These are phyloP conservation scores for Aschersonia sp. DNA, from an alignment of 2,329 filamentous ascomycete genomes.

Conservation along the genomic window DNA sequence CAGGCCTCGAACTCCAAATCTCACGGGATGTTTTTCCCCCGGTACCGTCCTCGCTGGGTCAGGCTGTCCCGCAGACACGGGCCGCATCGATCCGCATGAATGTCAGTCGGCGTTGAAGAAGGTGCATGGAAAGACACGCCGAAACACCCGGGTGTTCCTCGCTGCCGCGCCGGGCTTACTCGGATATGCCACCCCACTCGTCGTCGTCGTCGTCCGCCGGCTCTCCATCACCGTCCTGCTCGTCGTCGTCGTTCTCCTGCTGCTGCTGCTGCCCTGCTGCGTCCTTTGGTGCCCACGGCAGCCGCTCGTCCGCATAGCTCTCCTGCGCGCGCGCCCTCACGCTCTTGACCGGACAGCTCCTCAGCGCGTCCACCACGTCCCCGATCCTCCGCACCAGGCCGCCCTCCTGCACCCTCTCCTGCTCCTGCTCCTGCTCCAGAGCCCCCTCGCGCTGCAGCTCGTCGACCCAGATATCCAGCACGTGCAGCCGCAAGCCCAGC, in stretches of 20 bases:
- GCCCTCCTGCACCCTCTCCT: constrained; percentile 7
- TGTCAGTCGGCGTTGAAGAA: no score
- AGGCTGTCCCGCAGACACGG: no score
- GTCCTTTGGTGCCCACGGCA: constrained; percentile 38
- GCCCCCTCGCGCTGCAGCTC: constrained; percentile 62
- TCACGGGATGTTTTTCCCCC: no score
- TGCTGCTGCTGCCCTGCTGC: constrained; percentile 19
- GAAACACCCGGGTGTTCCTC: no score
- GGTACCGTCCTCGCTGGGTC: no score
- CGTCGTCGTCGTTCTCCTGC: constrained; percentile 8
- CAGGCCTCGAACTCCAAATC: no score
- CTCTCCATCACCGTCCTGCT: constrained; percentile 26
- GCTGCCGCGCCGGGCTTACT: no score
- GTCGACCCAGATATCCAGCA: constrained; percentile 83
- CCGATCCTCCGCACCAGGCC: background rate
- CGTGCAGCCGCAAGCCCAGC: constrained; percentile 73
- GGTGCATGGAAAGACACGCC: no score
- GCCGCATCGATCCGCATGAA: no score
- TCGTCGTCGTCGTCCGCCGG: constrained; percentile 27
- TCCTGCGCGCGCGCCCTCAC: constrained; percentile 58
- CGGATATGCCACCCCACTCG: no score
- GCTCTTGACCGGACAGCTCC: constrained; percentile 44
- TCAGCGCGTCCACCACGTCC: background rate
- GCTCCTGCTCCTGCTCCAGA: constrained; percentile 10
- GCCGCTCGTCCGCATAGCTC: constrained; percentile 56